phyloP scores from a whole-genome alignment of 768 basidiomycete species.

The Suillus cothurnatus region DNA sequence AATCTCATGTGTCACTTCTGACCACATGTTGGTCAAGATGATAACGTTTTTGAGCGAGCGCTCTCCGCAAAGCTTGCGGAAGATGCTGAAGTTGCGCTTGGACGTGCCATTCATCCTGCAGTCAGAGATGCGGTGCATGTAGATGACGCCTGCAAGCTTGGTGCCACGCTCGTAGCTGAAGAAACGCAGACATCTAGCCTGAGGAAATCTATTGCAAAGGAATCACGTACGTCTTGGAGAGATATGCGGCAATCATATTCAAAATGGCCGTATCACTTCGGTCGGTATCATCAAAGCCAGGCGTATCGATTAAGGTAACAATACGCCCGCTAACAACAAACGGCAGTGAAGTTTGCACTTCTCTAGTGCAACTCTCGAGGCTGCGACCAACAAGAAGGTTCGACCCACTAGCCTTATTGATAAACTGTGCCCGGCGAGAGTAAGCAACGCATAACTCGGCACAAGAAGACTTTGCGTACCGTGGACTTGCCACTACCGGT shows the following conservation, averaged over 20 bases:
- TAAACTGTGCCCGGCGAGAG: slow-evolving; percentile 38
- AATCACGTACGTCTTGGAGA: slow-evolving; percentile 12
- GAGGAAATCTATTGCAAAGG: neutral
- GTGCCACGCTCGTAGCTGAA: slow-evolving; percentile 35
- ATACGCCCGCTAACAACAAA: slow-evolving; percentile 41
- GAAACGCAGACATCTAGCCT: neutral
- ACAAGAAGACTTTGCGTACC: slow-evolving; percentile 16
- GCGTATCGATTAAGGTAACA: slow-evolving; percentile 53
- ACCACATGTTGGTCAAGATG: slow-evolving; percentile 60
- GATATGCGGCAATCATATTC: slow-evolving; percentile 42
- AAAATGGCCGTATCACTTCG: slow-evolving; percentile 46
- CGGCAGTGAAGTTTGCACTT: slow-evolving; percentile 39
- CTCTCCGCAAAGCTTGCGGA: slow-evolving; percentile 55
- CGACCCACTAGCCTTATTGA: slow-evolving; percentile 47
- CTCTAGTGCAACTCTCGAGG: slow-evolving; percentile 46
- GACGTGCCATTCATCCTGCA: slow-evolving; percentile 51
- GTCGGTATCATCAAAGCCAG: slow-evolving; percentile 53
- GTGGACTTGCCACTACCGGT: slow-evolving; percentile 41
- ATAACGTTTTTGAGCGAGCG: slow-evolving; percentile 51
- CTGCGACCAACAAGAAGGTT: slow-evolving; percentile 40
- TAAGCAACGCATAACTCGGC: neutral
- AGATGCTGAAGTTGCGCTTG: slow-evolving; percentile 51
- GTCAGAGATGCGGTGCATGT: slow-evolving; percentile 57
- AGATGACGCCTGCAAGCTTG: slow-evolving; percentile 54
- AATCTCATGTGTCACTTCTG: slow-evolving; percentile 36